Percentiles rank a stretch among this genome's conserved stretches.
phyloP scores from a whole-genome alignment of 495 filamentous ascomycete genomes.

The Recurvomyces mirabilis region DNA sequence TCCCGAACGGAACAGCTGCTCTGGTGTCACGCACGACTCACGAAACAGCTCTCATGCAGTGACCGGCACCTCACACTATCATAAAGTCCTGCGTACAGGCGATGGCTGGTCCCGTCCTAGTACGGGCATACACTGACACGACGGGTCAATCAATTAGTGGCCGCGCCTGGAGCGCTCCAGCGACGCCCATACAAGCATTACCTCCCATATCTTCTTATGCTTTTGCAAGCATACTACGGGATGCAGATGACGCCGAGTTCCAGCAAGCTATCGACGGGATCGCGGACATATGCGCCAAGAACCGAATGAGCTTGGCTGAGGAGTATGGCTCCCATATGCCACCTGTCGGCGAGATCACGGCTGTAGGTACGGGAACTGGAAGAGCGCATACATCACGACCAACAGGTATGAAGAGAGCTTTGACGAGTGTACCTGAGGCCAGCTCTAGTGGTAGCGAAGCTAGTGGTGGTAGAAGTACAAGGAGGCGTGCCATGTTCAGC shows the following conservation, averaged over 20 bases:
- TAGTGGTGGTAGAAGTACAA: conserved; percentile 10
- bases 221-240: conserved; percentile 46
- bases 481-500: conserved; percentile 1
- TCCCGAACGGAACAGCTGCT: too few species aligned
- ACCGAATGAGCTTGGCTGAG: conserved; percentile 49
- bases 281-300: conserved; percentile 53
- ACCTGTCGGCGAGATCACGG: conserved; percentile 44
- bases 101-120: neutral
- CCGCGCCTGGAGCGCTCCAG: neutral
- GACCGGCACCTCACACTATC: too few species aligned
- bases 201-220: conserved; percentile 39
- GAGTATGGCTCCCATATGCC: conserved; percentile 55
- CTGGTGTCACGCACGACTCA: too few species aligned
- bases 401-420: conserved; percentile 19
- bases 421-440: conserved; percentile 29
- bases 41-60: too few species aligned
- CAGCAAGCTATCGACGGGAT: conserved; percentile 47
- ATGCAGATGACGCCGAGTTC: conserved; percentile 48
- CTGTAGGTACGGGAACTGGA: neutral
- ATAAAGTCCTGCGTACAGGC: too few species aligned
- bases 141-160: neutral
- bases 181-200: neutral
- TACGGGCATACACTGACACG: neutral
- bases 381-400: conserved; percentile 1
- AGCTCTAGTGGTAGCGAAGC: conserved; percentile 28